A percentile compares a stretch with the other conserved stretches of the same genome.
Evolutionary conservation across 2,329 filamentous ascomycete genomes (phyloP).

Genomic region (Pseudonectria buxi): DNA sequence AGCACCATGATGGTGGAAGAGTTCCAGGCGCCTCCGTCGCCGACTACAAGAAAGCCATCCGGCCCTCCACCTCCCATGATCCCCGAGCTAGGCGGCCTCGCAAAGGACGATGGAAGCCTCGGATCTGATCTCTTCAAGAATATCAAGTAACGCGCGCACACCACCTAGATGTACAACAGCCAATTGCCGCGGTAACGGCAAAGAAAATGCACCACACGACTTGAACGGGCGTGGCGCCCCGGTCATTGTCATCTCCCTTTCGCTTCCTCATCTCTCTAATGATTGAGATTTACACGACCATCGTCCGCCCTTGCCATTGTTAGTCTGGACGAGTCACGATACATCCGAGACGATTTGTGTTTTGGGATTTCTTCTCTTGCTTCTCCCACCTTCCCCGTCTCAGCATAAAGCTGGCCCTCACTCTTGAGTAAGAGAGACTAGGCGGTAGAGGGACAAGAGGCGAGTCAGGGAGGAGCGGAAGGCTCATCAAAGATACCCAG

Average conservation of each 20-base stretch:
- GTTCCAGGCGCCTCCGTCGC: conserved; percentile 16
- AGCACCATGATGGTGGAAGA: conserved; percentile 36
- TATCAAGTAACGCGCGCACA: conserved; percentile 40
- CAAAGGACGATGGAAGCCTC: conserved; percentile 41
- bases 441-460: conserved; percentile 5
- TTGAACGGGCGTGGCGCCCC: conserved; percentile 11
- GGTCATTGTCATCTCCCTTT: conserved; percentile 9
- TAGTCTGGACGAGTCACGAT: conserved; percentile 20
- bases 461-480: conserved; percentile 14
- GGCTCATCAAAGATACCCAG: conserved; percentile 34
- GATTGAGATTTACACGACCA: conserved; percentile 13
- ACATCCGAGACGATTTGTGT: conserved; percentile 15
- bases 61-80: conserved; percentile 56
- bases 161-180: conserved; percentile 3
- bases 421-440: conserved; percentile 6
- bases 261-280: conserved; percentile 14
- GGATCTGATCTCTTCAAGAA: conserved; percentile 52
- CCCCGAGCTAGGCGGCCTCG: conserved; percentile 48
- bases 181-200: neutral
- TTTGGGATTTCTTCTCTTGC: conserved; percentile 11
- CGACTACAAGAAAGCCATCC: conserved; percentile 28
- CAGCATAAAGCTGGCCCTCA: conserved; percentile 10
- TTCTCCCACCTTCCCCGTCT: conserved; percentile 8
- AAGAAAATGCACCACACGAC: conserved; percentile 1
- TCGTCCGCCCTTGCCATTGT: conserved; percentile 15